phyloP scores from a whole-genome alignment of 2,329 filamentous ascomycete species.

The Botrytis galanthina region DNA sequence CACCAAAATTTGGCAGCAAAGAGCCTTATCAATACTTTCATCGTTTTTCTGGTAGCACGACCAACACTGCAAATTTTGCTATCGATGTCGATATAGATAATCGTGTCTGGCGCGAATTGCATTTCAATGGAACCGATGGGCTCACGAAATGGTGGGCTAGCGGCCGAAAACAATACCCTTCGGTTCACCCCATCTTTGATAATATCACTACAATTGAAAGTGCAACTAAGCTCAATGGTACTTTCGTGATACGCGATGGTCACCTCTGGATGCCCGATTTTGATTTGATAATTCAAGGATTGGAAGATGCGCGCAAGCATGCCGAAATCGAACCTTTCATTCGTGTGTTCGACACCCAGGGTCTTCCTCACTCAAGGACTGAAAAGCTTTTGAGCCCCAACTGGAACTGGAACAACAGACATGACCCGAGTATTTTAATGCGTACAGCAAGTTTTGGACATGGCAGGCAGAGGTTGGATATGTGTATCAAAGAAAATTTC shows the following conservation, averaged over 20 bases:
- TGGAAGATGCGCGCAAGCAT: background rate
- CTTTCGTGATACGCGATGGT: background rate
- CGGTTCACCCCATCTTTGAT: background rate
- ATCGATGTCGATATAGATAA: conserved; percentile 19
- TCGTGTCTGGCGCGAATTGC: background rate
- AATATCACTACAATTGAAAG: background rate
- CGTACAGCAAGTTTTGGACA: conserved; percentile 19
- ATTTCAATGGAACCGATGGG: conserved; percentile 1
- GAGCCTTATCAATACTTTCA: conserved; percentile 17
- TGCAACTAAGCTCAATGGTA: background rate
- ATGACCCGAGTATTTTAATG: conserved; percentile 4
- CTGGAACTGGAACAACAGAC: conserved; percentile 7
- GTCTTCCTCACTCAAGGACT: background rate
- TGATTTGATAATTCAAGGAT: background rate
- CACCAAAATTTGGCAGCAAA: background rate
- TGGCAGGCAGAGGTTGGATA: conserved; percentile 17
- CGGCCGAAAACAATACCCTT: background rate
- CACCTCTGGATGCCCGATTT: conserved; percentile 4
- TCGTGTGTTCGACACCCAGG: conserved; percentile 3
- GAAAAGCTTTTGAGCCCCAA: background rate
- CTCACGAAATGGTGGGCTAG: conserved; percentile 6
- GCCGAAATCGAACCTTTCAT: conserved; percentile 17
- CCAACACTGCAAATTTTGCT: background rate
- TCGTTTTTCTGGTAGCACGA: conserved; percentile 12
- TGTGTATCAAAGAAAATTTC: conserved; percentile 1